Evolutionary conservation across 2,329 filamentous ascomycete species (phyloP).

Genomic region (Boeremia lycopersici): DNA sequence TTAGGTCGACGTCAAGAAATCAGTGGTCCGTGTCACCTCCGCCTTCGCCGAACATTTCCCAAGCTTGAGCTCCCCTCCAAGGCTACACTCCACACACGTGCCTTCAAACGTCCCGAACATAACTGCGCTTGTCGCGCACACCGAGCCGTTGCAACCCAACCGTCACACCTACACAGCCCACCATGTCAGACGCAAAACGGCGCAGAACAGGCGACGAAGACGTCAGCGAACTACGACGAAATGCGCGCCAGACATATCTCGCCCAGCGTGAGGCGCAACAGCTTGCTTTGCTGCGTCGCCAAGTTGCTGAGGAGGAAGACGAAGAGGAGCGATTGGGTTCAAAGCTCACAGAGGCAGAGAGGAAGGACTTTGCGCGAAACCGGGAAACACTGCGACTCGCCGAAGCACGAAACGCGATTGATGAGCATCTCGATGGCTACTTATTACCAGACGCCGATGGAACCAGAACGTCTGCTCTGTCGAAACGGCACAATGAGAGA

Average conservation of each 20-base stretch:
- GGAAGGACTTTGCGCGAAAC: slow-evolving; percentile 87
- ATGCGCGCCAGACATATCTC: slow-evolving; percentile 89
- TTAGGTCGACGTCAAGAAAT: neutral
- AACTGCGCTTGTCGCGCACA: neutral
- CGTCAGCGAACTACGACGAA: slow-evolving; percentile 77
- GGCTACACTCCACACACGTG: slow-evolving; percentile 6
- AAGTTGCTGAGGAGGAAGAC: slow-evolving; percentile 84
- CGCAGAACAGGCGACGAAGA: slow-evolving; percentile 35
- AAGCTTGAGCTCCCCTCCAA: slow-evolving; percentile 3
- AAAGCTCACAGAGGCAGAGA: slow-evolving; percentile 76
- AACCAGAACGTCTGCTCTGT: slow-evolving; percentile 88
- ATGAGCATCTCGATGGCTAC: slow-evolving; percentile 92
- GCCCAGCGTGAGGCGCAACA: slow-evolving; percentile 90
- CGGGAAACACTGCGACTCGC: slow-evolving; percentile 76
- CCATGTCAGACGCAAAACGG: slow-evolving; percentile 37
- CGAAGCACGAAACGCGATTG: slow-evolving; percentile 83
- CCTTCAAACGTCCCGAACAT: neutral
- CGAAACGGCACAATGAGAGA: slow-evolving; percentile 84
- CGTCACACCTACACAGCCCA: neutral
- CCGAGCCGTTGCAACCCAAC: no score
- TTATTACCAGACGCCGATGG: slow-evolving; percentile 86
- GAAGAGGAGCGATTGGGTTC: slow-evolving; percentile 75
- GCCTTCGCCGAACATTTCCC: slow-evolving; percentile 14
- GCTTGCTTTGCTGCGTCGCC: slow-evolving; percentile 82
- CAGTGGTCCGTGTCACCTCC: slow-evolving; percentile 12